Evolutionary conservation across 257 asterid species (phyloP).

Genomic region (Handroanthus guayacan): DNA sequence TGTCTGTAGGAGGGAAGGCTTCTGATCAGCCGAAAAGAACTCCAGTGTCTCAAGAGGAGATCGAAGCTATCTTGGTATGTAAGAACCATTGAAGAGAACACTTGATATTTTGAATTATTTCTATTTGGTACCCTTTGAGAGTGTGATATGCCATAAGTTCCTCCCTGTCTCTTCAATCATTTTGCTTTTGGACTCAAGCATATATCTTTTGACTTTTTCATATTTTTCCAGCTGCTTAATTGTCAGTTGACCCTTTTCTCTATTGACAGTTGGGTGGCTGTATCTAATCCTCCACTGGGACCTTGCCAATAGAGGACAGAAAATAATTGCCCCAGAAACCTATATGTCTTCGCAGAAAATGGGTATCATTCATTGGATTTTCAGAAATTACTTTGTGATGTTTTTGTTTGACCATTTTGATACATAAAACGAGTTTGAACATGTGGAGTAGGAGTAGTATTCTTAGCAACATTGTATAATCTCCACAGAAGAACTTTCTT

Average conservation of each 20-base stretch:
- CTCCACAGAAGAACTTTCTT: not conserved
- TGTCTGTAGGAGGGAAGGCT: conserved; percentile 80
- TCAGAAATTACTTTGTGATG: not conserved
- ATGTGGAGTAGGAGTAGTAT: not conserved
- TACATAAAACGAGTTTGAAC: not conserved
- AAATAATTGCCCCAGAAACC: too few relatives aligned
- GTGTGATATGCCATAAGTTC: not conserved
- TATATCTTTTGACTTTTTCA: not conserved
- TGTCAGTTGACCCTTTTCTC: conserved; percentile 3
- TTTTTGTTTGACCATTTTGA: not conserved
- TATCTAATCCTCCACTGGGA: conserved; percentile 39
- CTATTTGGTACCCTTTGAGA: not conserved
- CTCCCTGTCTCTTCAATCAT: not conserved
- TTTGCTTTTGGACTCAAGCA: not conserved
- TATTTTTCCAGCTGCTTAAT: not conserved
- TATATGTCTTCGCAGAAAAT: conserved; percentile 15
- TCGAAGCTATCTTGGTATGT: conserved; percentile 81
- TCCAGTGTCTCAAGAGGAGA: conserved; percentile 87
- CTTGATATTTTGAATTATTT: not conserved
- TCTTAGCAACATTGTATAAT: not conserved
- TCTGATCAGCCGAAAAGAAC: conserved; percentile 95
- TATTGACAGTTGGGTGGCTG: conserved; percentile 79
- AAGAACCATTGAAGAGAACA: not conserved
- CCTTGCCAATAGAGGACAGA: conserved; percentile 13
- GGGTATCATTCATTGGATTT: not conserved